Base-by-base conservation (phyloP, 352 stramenopile genomes). In the Globisporangium okanoganense region DNA sequence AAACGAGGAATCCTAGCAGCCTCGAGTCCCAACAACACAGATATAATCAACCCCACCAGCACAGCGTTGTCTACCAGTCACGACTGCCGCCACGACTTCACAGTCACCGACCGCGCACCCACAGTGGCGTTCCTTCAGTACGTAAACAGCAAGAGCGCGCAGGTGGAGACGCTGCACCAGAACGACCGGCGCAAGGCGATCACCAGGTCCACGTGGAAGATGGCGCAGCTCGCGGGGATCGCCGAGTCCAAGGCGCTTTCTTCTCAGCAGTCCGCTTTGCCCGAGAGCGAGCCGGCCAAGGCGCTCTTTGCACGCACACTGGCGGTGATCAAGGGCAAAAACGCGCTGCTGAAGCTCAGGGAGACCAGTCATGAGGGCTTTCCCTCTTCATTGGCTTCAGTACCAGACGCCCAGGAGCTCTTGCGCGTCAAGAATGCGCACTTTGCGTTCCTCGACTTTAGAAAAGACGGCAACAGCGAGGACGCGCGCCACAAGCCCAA, bases 361-460 rank as follows among this genome's bases (percentile, higher is more conserved):
- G 64, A 57, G 7, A 43, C 57, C 22, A n/a, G n/a, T n/a, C n/a
- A n/a, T n/a, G n/a, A n/a, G n/a, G n/a, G n/a, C n/a, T n/a, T n/a
- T n/a, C n/a, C n/a, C 20, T 45, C 16, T 18, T 45, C 55, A 12
- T 50, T 43, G 3, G 53, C 25, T 0, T 35, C 61, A 3, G 10
- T 29, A 7, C 60, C 56, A n/a, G 31, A 62, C n/a, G 52, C 24
- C 16, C 38, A 16, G 6, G 48, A 58, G 8, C 22, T 51, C 27
- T 8, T 38, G 44, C 50, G 72, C 5, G 65, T 67, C 29, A 86
- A 81, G 68, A 87, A 89, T 55, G 24, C 77, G 8, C 79, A 89
- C 51, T 50, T 83, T 47, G 79, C 77, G n/a, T 89, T 89, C 45
- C 59, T 83, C 13, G 71, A 87, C 40, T 87, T 89, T 50, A 75